A percentile compares a stretch with the other conserved stretches of the same genome.
Conservation (phyloP, 805 yeast genomes). For the Pichia cabralensis region DNA sequence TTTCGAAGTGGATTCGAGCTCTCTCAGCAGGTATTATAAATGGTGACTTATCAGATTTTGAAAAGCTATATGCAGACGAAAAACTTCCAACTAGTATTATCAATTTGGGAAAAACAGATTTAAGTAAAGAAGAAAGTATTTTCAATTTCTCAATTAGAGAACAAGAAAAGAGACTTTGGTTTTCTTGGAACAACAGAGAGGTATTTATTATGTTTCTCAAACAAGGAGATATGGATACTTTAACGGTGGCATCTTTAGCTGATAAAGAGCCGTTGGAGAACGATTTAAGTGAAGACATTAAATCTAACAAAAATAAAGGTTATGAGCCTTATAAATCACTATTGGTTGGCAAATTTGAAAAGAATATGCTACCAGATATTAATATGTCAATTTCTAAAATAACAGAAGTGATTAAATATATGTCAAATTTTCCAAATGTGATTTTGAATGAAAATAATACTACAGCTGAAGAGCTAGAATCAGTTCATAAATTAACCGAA, state of each 20-base stretch:
- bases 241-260: too few relatives aligned
- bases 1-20: conserved; percentile 18
- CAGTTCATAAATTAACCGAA: conserved; percentile 13
- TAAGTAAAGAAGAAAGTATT: conserved; percentile 3
- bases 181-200: conserved; percentile 18
- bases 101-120: conserved; percentile 11
- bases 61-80: conserved; percentile 6
- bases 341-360: conserved; percentile 2
- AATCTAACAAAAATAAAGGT: not conserved
- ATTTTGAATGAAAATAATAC: conserved; percentile 9
- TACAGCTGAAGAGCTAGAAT: conserved; percentile 9
- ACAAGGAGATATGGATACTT: conserved; percentile 1
- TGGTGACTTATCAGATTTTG: conserved; percentile 14
- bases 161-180: conserved; percentile 15
- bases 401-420: conserved; percentile 7
- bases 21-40: conserved; percentile 11
- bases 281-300: not conserved
- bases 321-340: conserved; percentile 4
- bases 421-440: conserved; percentile 3
- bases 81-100: conserved; percentile 17
- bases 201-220: conserved; percentile 12
- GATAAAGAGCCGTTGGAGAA: too few relatives aligned
- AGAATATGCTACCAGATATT: conserved; percentile 7
- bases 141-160: conserved; percentile 1
- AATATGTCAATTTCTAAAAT: conserved; percentile 4